Evolutionary conservation across 805 yeast species (phyloP).

Genomic region (Pichia californica): DNA sequence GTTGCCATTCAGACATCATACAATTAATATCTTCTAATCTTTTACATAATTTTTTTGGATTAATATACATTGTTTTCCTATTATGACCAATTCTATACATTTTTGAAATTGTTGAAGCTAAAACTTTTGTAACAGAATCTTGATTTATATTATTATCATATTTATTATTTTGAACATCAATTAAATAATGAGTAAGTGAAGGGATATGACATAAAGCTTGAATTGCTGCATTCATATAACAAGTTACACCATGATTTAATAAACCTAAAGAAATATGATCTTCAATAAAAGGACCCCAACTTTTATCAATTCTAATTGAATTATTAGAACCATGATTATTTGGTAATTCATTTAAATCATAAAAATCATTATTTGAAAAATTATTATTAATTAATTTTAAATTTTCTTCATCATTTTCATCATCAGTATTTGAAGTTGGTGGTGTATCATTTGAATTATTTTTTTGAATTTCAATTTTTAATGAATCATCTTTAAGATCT

Average conservation of each 20-base stretch:
- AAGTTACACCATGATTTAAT: conserved; percentile 88
- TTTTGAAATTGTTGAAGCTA: conserved; percentile 61
- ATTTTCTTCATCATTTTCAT: conserved; percentile 20
- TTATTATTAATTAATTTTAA: conserved; percentile 14
- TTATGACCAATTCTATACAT: conserved; percentile 59
- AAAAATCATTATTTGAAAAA: conserved; percentile 37
- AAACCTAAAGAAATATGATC: conserved; percentile 64
- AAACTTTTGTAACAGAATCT: conserved; percentile 54
- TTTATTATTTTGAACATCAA: conserved; percentile 54
- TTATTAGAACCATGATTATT: conserved; percentile 61
- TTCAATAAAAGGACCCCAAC: conserved; percentile 54
- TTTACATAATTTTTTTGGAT: conserved; percentile 68
- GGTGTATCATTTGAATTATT: conserved; percentile 15
- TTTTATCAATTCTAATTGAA: conserved; percentile 55
- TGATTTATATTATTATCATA: conserved; percentile 39
- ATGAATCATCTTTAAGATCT: conserved; percentile 25
- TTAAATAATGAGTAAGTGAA: conserved; percentile 77
- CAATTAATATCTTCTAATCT: conserved; percentile 81
- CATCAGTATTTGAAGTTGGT: conserved; percentile 18
- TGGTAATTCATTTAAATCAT: conserved; percentile 48
- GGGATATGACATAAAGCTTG: conserved; percentile 90
- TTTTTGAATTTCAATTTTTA: conserved; percentile 19
- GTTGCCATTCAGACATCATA: conserved; percentile 97
- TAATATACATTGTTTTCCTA: conserved; percentile 43
- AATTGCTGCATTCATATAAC: conserved; percentile 93